Conservation (phyloP, 73 alveolate genomes). For the Symbiodinium natans region DNA sequence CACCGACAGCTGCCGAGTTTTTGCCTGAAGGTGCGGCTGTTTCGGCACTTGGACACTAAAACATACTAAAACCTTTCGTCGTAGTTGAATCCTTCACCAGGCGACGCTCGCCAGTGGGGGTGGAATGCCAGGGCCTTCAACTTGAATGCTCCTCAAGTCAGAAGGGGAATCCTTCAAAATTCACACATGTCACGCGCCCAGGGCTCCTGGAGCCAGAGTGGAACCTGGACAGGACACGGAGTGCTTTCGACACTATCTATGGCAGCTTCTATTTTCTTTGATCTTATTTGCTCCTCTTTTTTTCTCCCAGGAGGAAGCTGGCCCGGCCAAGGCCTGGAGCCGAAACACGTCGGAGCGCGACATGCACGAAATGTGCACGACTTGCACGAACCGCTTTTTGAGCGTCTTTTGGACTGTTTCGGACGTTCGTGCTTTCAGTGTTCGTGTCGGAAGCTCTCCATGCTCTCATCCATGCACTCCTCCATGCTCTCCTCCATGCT, state of each 20-base stretch:
- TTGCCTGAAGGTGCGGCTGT: conserved; percentile 22
- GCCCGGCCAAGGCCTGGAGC: not conserved
- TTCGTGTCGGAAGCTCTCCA: not conserved
- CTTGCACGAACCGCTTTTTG: no score
- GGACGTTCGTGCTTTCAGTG: not conserved
- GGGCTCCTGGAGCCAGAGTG: not conserved
- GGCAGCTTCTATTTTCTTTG: no score
- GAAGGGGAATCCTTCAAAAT: no score
- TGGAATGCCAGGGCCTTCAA: conserved; percentile 39
- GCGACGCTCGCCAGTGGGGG: conserved; percentile 74
- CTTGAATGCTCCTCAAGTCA: no score
- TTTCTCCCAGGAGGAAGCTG: not conserved
- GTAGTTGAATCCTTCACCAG: not conserved
- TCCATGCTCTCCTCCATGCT: no score
- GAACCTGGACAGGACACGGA: not conserved
- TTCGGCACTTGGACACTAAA: not conserved
- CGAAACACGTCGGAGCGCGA: not conserved
- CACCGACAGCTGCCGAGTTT: conserved; percentile 33
- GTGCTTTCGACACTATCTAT: no score
- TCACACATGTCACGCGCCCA: no score
- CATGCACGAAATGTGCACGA: no score
- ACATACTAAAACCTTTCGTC: not conserved
- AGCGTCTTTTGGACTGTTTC: no score
- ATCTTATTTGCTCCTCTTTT: not conserved
- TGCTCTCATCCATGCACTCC: no score